These are phyloP conservation scores for Penicillium griseofulvum DNA, from an alignment of 2,329 filamentous ascomycete species.

Conservation along the genomic window DNA sequence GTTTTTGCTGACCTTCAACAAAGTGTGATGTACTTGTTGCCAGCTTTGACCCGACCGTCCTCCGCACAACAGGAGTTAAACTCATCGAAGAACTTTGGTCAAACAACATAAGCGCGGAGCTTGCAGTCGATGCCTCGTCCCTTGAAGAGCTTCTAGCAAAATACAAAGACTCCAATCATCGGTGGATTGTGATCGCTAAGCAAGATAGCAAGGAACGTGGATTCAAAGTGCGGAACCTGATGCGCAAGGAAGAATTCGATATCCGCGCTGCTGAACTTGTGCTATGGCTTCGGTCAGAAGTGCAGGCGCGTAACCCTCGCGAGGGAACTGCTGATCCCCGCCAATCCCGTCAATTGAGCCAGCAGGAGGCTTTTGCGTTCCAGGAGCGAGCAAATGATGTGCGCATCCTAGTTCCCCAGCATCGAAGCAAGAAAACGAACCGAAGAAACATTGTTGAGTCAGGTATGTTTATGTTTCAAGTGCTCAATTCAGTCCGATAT, in stretches of 20 bases:
- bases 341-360: conserved; percentile 41
- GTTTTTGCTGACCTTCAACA: conserved; percentile 7
- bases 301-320: conserved; percentile 72
- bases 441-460: conserved; percentile 82
- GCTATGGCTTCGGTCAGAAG: conserved; percentile 75
- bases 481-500: not conserved
- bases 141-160: conserved; percentile 69
- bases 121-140: conserved; percentile 75
- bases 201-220: conserved; percentile 55
- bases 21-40: conserved; percentile 87
- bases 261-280: conserved; percentile 70
- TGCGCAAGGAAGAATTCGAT: conserved; percentile 78
- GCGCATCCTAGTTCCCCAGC: conserved; percentile 77
- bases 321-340: conserved; percentile 49
- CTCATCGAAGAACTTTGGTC: conserved; percentile 77
- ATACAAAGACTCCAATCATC: conserved; percentile 73
- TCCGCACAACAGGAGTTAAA: conserved; percentile 73
- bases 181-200: conserved; percentile 87
- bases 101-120: conserved; percentile 81
- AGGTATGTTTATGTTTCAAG: conserved; percentile 54
- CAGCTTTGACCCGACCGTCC: conserved; percentile 74
- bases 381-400: conserved; percentile 66
- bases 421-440: conserved; percentile 88
- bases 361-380: conserved; percentile 37
- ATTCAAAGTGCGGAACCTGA: conserved; percentile 75